Conservation (phyloP, 2,329 filamentous ascomycete species). For the Colletotrichum tropicicola region DNA sequence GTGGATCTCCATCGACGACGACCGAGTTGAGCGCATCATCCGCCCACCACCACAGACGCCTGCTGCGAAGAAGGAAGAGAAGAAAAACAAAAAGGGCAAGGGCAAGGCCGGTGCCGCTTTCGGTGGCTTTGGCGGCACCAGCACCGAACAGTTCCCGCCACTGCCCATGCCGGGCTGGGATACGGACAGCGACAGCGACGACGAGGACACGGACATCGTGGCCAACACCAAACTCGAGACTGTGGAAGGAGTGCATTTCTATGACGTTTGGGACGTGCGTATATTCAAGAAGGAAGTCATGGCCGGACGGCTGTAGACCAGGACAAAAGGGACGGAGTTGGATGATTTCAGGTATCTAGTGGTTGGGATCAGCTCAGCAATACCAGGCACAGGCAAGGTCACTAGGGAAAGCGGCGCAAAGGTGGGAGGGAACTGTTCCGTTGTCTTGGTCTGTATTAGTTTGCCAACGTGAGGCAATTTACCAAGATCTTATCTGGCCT, state of each 20-base stretch:
- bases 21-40: slow-evolving; percentile 58
- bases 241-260: slow-evolving; percentile 50
- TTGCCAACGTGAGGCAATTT: background rate
- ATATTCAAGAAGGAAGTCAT: slow-evolving; percentile 69
- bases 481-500: background rate
- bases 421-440: background rate
- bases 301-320: slow-evolving; percentile 46
- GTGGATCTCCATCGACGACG: slow-evolving; percentile 65
- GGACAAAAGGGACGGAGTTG: slow-evolving; percentile 9
- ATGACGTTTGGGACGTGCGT: slow-evolving; percentile 56
- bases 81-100: slow-evolving; percentile 34
- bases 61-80: slow-evolving; percentile 38
- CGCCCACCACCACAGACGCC: slow-evolving; percentile 44
- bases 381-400: background rate
- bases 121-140: slow-evolving; percentile 16
- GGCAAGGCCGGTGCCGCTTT: slow-evolving; percentile 19
- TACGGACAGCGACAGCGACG: slow-evolving; percentile 44
- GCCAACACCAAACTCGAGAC: slow-evolving; percentile 45
- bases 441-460: background rate
- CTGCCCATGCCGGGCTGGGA: slow-evolving; percentile 38
- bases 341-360: background rate
- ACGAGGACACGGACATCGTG: slow-evolving; percentile 35
- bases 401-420: background rate
- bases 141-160: slow-evolving; percentile 35
- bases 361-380: background rate